phyloP scores from a whole-genome alignment of 2,329 filamentous ascomycete species.

The Knufia fluminis region DNA sequence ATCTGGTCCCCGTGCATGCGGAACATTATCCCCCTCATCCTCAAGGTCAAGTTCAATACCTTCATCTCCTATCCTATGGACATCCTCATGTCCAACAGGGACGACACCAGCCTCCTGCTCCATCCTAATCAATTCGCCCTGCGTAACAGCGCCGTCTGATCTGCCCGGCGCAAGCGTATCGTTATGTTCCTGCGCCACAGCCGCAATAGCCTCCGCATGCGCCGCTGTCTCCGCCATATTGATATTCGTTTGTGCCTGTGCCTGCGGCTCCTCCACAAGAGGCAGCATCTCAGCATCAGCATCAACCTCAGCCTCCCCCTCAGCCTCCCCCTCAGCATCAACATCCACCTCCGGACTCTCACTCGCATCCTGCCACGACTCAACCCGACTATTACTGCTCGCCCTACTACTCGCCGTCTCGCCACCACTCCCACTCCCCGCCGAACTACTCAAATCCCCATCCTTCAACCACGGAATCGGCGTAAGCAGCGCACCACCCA shows the following conservation, averaged over 20 bases:
- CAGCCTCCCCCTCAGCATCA: too few relatives aligned
- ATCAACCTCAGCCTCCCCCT: too few relatives aligned
- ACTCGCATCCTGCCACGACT: conserved; percentile 14
- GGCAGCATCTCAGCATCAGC: conserved; percentile 5
- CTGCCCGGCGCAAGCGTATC: conserved; percentile 26
- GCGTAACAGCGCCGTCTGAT: conserved; percentile 54
- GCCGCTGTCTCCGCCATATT: neutral
- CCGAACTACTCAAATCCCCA: neutral
- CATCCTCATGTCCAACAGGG: conserved; percentile 41
- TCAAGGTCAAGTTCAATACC: conserved; percentile 29
- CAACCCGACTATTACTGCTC: conserved; percentile 24
- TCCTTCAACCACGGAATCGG: conserved; percentile 76
- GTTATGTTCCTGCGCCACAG: neutral
- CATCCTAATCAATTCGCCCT: conserved; percentile 76
- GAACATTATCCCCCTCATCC: conserved; percentile 47
- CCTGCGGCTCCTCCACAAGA: conserved; percentile 7
- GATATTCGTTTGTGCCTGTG: too few relatives aligned
- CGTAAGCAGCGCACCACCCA: conserved; percentile 83
- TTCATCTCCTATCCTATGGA: conserved; percentile 30
- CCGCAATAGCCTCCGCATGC: conserved; percentile 3
- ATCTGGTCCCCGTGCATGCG: conserved; percentile 76
- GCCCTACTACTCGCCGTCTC: conserved; percentile 17
- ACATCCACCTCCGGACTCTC: conserved; percentile 9
- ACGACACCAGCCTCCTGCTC: conserved; percentile 76
- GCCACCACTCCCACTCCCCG: neutral